These are phyloP conservation scores for Hibiscus tridactylites DNA, from an alignment of 345 rosid species.

Conservation along the genomic window DNA sequence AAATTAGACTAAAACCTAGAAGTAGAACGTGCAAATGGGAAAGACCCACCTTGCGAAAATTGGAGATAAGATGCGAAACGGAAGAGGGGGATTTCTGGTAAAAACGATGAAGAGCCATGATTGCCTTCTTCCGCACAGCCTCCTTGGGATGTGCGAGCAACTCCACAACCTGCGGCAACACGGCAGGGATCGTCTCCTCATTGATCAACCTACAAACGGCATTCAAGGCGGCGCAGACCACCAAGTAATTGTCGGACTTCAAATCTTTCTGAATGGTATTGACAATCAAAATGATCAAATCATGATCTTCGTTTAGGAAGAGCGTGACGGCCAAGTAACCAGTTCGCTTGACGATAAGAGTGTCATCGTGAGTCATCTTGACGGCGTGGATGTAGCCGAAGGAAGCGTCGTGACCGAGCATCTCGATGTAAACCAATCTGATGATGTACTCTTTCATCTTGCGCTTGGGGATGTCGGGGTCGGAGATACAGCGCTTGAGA, in stretches of 20 bases:
- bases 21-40: not conserved
- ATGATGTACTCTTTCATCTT: conserved; percentile 95
- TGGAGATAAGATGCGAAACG: conserved; percentile 73
- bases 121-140: conserved; percentile 91
- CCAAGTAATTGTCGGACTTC: conserved; percentile 75
- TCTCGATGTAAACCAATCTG: conserved; percentile 82
- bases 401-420: conserved; percentile 98
- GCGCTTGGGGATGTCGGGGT: conserved; percentile 84
- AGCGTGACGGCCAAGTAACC: conserved; percentile 94
- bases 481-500: conserved; percentile 72
- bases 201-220: conserved; percentile 87
- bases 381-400: conserved; percentile 98
- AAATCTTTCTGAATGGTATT: conserved; percentile 97
- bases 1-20: not conserved
- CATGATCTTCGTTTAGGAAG: conserved; percentile 90
- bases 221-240: conserved; percentile 82
- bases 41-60: conserved; percentile 72
- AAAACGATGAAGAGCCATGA: conserved; percentile 93
- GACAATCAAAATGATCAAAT: conserved; percentile 82
- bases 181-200: conserved; percentile 98
- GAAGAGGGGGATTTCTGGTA: conserved; percentile 86
- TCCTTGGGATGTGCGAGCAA: conserved; percentile 74
- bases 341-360: conserved; percentile 67
- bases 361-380: conserved; percentile 96
- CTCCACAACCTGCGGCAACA: conserved; percentile 88